Conservation (phyloP, 2,329 filamentous ascomycete species). For the Kalmusia sp. region DNA sequence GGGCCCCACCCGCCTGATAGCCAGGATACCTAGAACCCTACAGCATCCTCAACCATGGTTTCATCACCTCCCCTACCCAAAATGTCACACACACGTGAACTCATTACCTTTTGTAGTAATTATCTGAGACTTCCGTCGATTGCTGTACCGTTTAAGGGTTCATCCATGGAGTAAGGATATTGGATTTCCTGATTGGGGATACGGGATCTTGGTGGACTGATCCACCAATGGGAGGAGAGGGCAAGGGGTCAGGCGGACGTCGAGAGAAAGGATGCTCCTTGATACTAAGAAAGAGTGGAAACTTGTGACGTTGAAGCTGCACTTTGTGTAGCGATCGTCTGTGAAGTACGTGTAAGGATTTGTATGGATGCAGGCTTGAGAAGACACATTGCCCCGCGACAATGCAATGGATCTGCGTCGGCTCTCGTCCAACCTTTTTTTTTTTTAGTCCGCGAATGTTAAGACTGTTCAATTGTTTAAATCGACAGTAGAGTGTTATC, state of each 20-base stretch:
- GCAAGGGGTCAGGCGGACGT: neutral
- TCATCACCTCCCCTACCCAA: neutral
- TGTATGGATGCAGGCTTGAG: too few relatives aligned
- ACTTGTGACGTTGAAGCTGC: neutral
- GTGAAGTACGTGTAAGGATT: neutral
- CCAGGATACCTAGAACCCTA: neutral
- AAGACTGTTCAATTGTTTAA: too few relatives aligned
- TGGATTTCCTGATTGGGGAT: slow-evolving; percentile 4
- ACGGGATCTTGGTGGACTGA: neutral
- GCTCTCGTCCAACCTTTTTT: too few relatives aligned
- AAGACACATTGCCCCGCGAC: too few relatives aligned
- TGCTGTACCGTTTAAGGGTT: slow-evolving; percentile 23
- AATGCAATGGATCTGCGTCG: too few relatives aligned
- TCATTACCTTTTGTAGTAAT: neutral
- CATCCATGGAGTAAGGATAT: slow-evolving; percentile 22
- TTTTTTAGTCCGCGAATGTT: too few relatives aligned
- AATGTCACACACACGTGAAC: neutral
- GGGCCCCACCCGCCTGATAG: neutral
- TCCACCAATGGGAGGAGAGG: neutral
- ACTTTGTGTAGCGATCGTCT: neutral
- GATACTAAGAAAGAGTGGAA: neutral
- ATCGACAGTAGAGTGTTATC: too few relatives aligned
- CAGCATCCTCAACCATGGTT: neutral
- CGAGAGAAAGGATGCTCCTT: slow-evolving; percentile 1
- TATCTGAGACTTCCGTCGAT: slow-evolving; percentile 11